phyloP scores from a whole-genome alignment of 805 yeast genomes.

The Lachancea quebecensis region DNA sequence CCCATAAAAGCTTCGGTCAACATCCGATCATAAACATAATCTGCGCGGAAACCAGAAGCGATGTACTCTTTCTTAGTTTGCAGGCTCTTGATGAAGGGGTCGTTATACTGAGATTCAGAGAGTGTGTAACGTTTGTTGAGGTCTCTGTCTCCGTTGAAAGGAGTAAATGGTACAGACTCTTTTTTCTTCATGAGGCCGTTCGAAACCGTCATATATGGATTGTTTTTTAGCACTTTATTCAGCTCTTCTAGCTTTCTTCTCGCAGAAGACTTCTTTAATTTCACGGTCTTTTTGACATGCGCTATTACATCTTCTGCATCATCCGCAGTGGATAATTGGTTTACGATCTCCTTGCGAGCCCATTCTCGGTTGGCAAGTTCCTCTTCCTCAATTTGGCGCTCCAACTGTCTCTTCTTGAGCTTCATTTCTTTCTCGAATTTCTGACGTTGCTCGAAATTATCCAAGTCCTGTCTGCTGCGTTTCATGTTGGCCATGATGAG shows the following conservation, averaged over 20 bases:
- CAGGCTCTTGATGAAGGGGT: constrained; percentile 54
- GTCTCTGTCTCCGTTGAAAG: constrained; percentile 86
- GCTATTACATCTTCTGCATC: constrained; percentile 45
- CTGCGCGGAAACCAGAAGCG: constrained; percentile 81
- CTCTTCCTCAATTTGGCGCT: constrained; percentile 60
- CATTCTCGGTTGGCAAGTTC: constrained; percentile 45
- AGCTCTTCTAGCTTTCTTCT: constrained; percentile 45
- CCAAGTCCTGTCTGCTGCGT: constrained; percentile 63
- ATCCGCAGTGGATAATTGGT: constrained; percentile 40
- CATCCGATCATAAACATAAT: constrained; percentile 64
- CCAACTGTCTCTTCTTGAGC: constrained; percentile 41
- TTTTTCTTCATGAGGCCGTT: constrained; percentile 26
- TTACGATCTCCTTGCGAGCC: constrained; percentile 50
- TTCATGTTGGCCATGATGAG: constrained; percentile 72
- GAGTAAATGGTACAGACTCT: constrained; percentile 70
- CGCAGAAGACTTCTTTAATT: constrained; percentile 54
- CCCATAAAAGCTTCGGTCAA: constrained; percentile 88
- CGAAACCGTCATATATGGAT: constrained; percentile 30
- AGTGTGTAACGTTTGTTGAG: constrained; percentile 44
- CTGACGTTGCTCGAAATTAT: constrained; percentile 53
- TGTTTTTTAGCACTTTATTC: constrained; percentile 32
- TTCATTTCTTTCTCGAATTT: constrained; percentile 65
- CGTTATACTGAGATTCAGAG: constrained; percentile 41
- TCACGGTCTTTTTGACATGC: constrained; percentile 44
- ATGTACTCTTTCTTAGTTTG: constrained; percentile 54